Evolutionary conservation across 768 basidiomycete species (phyloP).

Genomic region (Suillus alpinus): DNA sequence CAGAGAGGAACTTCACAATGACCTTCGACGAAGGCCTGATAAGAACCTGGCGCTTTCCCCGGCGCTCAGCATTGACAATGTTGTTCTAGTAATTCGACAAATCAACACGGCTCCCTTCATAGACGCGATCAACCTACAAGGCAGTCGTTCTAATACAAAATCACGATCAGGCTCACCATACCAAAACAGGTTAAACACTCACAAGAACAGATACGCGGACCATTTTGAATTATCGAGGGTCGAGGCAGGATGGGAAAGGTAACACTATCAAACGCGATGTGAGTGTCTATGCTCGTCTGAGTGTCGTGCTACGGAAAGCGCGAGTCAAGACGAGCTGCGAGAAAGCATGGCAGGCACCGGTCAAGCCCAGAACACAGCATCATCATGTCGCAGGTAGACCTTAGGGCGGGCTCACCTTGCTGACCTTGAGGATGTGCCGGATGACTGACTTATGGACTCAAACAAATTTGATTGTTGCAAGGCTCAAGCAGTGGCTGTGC

Average conservation of each 20-base stretch:
- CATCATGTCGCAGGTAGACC: not conserved
- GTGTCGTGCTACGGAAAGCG: constrained; percentile 80
- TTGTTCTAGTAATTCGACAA: constrained; percentile 63
- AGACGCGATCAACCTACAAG: constrained; percentile 32
- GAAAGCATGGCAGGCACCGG: constrained; percentile 9
- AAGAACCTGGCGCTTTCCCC: constrained; percentile 99
- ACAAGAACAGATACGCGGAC: constrained; percentile 85
- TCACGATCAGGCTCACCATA: not conserved
- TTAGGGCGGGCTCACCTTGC: constrained; percentile 45
- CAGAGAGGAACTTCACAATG: constrained; percentile 93
- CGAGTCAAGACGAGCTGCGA: constrained; percentile 63
- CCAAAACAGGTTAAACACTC: constrained; percentile 19
- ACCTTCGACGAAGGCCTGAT: constrained; percentile 98
- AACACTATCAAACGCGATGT: constrained; percentile 28
- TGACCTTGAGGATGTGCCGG: constrained; percentile 15
- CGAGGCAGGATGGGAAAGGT: constrained; percentile 12
- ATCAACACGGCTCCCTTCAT: not conserved
- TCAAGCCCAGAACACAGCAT: not conserved
- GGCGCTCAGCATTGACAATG: constrained; percentile 99
- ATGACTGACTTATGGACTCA: constrained; percentile 1
- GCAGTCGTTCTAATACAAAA: constrained; percentile 52
- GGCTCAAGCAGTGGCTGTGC: constrained; percentile 9
- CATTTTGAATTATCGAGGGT: constrained; percentile 48
- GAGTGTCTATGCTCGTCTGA: constrained; percentile 65
- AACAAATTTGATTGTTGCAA: not conserved